These are phyloP conservation scores for Alternaria postmessia DNA, from an alignment of 2,329 filamentous ascomycete species.

Conservation along the genomic window DNA sequence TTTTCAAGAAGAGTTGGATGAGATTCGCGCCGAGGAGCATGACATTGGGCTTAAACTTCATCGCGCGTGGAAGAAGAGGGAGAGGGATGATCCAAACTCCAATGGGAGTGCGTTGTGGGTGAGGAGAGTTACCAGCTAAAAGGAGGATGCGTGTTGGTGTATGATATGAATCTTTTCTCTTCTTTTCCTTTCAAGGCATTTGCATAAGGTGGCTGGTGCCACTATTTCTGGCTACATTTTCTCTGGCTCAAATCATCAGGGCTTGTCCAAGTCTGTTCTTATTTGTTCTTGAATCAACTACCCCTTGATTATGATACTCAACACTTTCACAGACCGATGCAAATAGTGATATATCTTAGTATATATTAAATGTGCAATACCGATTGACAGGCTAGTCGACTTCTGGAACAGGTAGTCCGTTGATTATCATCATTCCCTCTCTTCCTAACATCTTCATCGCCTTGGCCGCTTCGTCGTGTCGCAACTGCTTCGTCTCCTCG, in stretches of 20 bases:
- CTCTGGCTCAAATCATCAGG: not conserved
- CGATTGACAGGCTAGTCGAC: conserved; percentile 55
- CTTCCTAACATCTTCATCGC: conserved; percentile 72
- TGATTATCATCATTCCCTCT: conserved; percentile 73
- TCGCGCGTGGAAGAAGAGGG: conserved; percentile 51
- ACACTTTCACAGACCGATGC: not conserved
- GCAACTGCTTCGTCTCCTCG: conserved; percentile 71
- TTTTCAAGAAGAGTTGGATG: conserved; percentile 49
- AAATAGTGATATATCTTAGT: not conserved
- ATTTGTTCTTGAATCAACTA: not conserved
- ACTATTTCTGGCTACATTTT: not conserved
- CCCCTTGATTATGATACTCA: not conserved
- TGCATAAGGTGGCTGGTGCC: not conserved
- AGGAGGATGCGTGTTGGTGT: not conserved
- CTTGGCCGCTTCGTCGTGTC: conserved; percentile 71
- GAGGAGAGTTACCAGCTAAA: conserved; percentile 44
- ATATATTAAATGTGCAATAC: not conserved
- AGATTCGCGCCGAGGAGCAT: conserved; percentile 50
- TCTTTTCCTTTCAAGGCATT: not conserved
- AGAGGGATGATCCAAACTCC: conserved; percentile 46
- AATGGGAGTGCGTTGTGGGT: conserved; percentile 50
- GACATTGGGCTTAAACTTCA: conserved; percentile 52
- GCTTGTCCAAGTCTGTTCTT: not conserved
- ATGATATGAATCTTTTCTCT: not conserved
- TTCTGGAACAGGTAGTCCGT: conserved; percentile 80